Base-by-base conservation (phyloP, 192 early-diverging fungal species). In the Backusella tarrabulga region DNA sequence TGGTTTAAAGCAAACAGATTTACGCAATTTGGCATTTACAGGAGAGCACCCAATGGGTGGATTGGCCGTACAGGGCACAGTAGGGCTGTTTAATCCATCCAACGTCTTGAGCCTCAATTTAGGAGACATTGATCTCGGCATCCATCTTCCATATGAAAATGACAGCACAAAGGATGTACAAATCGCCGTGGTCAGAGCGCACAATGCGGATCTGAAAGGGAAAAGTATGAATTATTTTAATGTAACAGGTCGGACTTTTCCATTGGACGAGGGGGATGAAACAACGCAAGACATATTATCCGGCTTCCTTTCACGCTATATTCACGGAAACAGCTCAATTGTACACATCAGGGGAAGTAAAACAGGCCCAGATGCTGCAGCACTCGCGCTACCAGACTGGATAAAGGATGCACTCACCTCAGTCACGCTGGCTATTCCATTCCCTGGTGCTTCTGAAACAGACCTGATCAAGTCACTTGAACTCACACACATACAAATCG, bases 81-180 rank as follows among this genome's bases (percentile, higher is more conserved):
- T 77, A 0, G 72, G 75, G 17, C 72, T 83, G 6, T 83, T 74
- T n/a, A 83, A 83, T 73, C 81, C 81, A 23, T 83, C 81, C 14
- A 73, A 52, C 29, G 71, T 70, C 6, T 38, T 83, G 9, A 79
- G 81, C 19, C 35, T 83, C 11, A 68, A 36, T 14, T 4, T 83
- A 12, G 81, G 81, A 7, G 56, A 83, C 46, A 68, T 83, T 19
- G 75, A 83, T 42, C 77, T 83, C 67, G 81, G 75, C 11, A 83
- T 83, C 29, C 73, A 68, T 73, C 67, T 79, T 11, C 81, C 81
- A 4, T 34, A 56, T 42, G 56, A 66, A 42, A 66, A 50, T 70
- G 56, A 72, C 35, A 66, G 34, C 71, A 36, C 36, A 54, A 72
- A 71, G 23, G 81, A 82, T 32, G 71, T 60, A 63, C 21, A 76